Percentiles rank a stretch among this genome's conserved stretches.
Evolutionary conservation across 805 yeast genomes (phyloP).

Genomic region (Nakazawaea wyomingensis): DNA sequence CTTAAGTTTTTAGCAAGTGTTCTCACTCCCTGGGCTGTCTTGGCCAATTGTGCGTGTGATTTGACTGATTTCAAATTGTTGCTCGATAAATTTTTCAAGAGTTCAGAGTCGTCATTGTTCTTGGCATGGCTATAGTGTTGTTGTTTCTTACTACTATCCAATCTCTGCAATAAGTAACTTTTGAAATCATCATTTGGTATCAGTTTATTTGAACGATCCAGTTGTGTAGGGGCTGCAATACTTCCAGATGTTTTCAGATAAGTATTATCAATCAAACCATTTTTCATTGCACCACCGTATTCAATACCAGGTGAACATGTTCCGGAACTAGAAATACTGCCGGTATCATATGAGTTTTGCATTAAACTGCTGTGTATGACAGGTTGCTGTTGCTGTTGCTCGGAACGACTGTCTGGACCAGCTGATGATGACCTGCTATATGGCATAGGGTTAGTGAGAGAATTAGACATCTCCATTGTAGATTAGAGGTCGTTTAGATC

Average conservation of each 20-base stretch:
- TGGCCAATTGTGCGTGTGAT: conserved; percentile 71
- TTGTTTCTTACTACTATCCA: background rate
- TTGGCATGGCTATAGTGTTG: background rate
- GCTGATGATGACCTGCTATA: background rate
- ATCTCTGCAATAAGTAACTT: conserved; percentile 2
- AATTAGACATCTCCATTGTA: too few species aligned
- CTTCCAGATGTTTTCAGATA: background rate
- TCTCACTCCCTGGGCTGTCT: conserved; percentile 78
- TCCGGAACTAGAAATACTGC: conserved; percentile 8
- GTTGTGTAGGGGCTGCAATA: background rate
- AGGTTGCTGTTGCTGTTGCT: conserved; percentile 7
- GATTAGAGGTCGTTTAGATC: too few species aligned
- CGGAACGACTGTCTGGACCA: background rate
- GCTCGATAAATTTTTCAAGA: conserved; percentile 18
- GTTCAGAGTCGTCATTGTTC: conserved; percentile 10
- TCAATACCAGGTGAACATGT: conserved; percentile 4
- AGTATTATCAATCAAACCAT: background rate
- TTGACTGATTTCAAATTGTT: conserved; percentile 50
- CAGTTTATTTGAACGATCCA: background rate
- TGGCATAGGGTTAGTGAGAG: background rate
- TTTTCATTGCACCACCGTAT: background rate
- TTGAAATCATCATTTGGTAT: conserved; percentile 7
- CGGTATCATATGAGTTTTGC: conserved; percentile 5
- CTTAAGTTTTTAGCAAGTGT: conserved; percentile 66
- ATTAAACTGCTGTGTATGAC: conserved; percentile 10